Conservation (phyloP, 2,329 filamentous ascomycete genomes). For the Bipolaris gigantea region DNA sequence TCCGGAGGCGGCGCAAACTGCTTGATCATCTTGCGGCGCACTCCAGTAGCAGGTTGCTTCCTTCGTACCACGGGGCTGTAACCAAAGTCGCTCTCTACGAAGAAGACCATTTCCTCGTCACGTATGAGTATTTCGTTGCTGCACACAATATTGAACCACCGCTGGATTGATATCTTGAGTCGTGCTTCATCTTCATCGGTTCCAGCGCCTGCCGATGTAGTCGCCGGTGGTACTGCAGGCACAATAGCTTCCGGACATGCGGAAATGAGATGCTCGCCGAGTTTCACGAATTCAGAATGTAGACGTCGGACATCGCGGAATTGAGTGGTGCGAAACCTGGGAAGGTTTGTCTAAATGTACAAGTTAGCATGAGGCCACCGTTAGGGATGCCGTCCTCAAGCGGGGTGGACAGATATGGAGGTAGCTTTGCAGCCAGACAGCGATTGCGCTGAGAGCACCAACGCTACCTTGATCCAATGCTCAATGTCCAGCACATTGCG, state of each 20-base stretch:
- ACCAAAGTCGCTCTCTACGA: slow-evolving; percentile 98
- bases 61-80: slow-evolving; percentile 94
- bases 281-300: slow-evolving; percentile 93
- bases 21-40: slow-evolving; percentile 93
- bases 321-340: slow-evolving; percentile 94
- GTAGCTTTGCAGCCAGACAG: neutral
- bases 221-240: slow-evolving; percentile 89
- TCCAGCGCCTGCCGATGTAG: slow-evolving; percentile 90
- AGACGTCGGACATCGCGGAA: slow-evolving; percentile 96
- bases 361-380: slow-evolving; percentile 10
- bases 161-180: slow-evolving; percentile 85
- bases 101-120: slow-evolving; percentile 96
- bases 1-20: slow-evolving; percentile 97
- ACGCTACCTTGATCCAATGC: slow-evolving; percentile 6
- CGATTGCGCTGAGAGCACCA: neutral
- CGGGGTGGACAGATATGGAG: neutral
- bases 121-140: slow-evolving; percentile 88
- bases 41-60: slow-evolving; percentile 95
- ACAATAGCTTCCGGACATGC: slow-evolving; percentile 97
- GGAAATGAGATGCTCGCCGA: slow-evolving; percentile 93
- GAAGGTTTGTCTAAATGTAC: slow-evolving; percentile 84
- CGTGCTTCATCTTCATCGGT: slow-evolving; percentile 93
- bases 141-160: slow-evolving; percentile 94
- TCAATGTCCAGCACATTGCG: slow-evolving; percentile 5
- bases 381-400: neutral